Conservation (phyloP, 2,329 filamentous ascomycete genomes). For the Ambrosiella beaveri region DNA sequence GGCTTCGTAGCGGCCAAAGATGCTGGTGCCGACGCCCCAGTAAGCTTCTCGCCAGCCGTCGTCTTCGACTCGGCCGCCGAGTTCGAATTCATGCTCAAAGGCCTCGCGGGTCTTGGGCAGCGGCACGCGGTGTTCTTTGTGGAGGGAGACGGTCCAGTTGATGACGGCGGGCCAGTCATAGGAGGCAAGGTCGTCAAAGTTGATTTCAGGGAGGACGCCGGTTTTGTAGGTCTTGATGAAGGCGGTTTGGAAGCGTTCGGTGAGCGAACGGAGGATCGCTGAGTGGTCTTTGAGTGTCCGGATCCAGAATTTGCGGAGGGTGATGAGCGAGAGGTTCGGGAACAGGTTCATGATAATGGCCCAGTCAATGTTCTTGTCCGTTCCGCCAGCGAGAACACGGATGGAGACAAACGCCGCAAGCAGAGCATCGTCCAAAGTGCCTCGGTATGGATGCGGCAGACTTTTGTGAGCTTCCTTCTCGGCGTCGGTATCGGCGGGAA, state of each 20-base stretch:
- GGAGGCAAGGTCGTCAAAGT: conserved; percentile 43
- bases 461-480: background rate
- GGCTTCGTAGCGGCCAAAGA: conserved; percentile 40
- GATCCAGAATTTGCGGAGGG: conserved; percentile 40
- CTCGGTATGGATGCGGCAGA: conserved; percentile 1
- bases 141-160: conserved; percentile 44
- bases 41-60: conserved; percentile 39
- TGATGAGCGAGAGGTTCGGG: conserved; percentile 32
- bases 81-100: conserved; percentile 7
- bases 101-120: conserved; percentile 3
- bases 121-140: conserved; percentile 10
- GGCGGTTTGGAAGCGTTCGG: conserved; percentile 44
- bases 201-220: conserved; percentile 40
- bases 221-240: conserved; percentile 51
- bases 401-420: conserved; percentile 42
- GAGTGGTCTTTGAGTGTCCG: conserved; percentile 23
- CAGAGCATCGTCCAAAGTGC: conserved; percentile 19
- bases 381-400: conserved; percentile 40
- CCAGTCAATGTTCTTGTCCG: conserved; percentile 43
- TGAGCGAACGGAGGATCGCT: conserved; percentile 18
- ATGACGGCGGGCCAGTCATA: conserved; percentile 55
- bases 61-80: conserved; percentile 16
- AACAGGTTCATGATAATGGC: conserved; percentile 39
- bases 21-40: conserved; percentile 34
- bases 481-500: conserved; percentile 3